Percentiles rank a stretch among this genome's conserved stretches.
These are phyloP conservation scores for Fusarium sp. DNA, from an alignment of 2,329 filamentous ascomycete species.

Conservation along the genomic window DNA sequence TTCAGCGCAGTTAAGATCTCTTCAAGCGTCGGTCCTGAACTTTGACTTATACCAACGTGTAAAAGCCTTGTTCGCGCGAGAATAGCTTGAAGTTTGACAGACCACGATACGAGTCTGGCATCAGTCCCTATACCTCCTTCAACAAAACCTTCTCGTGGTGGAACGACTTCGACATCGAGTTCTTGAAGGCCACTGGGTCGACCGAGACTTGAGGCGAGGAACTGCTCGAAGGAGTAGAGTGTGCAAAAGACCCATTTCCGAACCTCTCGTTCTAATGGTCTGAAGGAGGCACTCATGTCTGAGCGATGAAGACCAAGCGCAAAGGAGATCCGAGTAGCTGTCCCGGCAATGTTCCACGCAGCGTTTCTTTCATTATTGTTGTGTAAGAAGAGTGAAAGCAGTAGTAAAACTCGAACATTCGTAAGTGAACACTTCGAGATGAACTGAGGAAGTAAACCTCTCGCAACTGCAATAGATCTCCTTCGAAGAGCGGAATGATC, in stretches of 20 bases:
- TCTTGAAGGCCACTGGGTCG: slow-evolving; percentile 48
- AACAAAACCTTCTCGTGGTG: slow-evolving; percentile 42
- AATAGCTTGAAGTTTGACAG: slow-evolving; percentile 44
- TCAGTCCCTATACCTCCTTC: slow-evolving; percentile 41
- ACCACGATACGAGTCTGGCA: slow-evolving; percentile 43
- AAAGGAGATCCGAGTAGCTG: slow-evolving; percentile 45
- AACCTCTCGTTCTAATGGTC: slow-evolving; percentile 46
- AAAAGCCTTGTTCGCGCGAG: slow-evolving; percentile 39
- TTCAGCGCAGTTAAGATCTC: slow-evolving; percentile 14
- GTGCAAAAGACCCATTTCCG: slow-evolving; percentile 50
- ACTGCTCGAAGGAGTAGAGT: slow-evolving; percentile 49
- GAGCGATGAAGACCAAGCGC: slow-evolving; percentile 45
- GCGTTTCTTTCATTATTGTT: slow-evolving; percentile 51
- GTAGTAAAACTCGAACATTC: slow-evolving; percentile 19
- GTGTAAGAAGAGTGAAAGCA: slow-evolving; percentile 46
- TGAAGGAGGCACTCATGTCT: slow-evolving; percentile 43
- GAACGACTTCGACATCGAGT: slow-evolving; percentile 46
- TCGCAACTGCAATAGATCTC: slow-evolving; percentile 13
- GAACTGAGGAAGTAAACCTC: slow-evolving; percentile 21
- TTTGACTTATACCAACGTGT: slow-evolving; percentile 6
- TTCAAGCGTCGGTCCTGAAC: slow-evolving; percentile 16
- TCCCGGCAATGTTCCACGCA: slow-evolving; percentile 47
- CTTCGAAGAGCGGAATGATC: slow-evolving; percentile 41
- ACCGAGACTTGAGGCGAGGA: slow-evolving; percentile 48
- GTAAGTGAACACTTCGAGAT: slow-evolving; percentile 29